Base-by-base conservation (phyloP, 1,139 yeast species). In the Kodamaea suecica region DNA sequence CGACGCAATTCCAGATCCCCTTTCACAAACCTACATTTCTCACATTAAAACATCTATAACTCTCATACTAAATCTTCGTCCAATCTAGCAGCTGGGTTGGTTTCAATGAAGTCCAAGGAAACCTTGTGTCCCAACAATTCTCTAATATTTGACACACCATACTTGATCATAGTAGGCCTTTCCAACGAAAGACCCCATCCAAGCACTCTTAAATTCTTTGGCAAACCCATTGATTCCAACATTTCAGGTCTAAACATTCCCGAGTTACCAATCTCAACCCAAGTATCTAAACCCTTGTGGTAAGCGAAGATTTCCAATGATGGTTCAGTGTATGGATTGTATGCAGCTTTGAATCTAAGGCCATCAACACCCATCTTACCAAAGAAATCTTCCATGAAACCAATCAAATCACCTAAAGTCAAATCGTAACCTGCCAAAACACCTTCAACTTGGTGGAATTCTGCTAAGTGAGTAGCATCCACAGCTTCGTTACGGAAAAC, bases 181-280 rank as follows among this genome's bases (percentile, higher is more conserved):
- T 94, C 99, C 59, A 94, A 75, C 27, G 95, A 84, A 53, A 94
- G 74, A 55, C 99, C 99, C 92, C 95, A 94, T 45, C 99, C 99
- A 50, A 88, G 77, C 20, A 92, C 97, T 61, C 97, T 77, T 70
- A 94, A 66, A 59, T 87, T 84, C 70, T 83, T 82, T 43, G 98
- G 98, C 56, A 94, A 76, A 23, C 98, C 98, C 97, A 92, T 90
- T 31, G 96, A 70, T 66, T 88, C 96, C 61, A 94, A 76, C 99
- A 94, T 94, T 66, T 94, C 99, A 16, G 99, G 98, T 68, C 99
- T 81, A 75, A 94, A 94, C 96, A 94, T 84, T 62, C 98, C 99
- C 16, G 97, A 87, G 73, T 94, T 94, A 62, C 99, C 99, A 56
- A 94, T 90, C 71, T 94, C 99, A 44, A 94, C 98, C 98, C 98